Percentiles rank a stretch among this genome's conserved stretches.
Conservation (phyloP, 345 rosid genomes). For the Salix purpurea region DNA sequence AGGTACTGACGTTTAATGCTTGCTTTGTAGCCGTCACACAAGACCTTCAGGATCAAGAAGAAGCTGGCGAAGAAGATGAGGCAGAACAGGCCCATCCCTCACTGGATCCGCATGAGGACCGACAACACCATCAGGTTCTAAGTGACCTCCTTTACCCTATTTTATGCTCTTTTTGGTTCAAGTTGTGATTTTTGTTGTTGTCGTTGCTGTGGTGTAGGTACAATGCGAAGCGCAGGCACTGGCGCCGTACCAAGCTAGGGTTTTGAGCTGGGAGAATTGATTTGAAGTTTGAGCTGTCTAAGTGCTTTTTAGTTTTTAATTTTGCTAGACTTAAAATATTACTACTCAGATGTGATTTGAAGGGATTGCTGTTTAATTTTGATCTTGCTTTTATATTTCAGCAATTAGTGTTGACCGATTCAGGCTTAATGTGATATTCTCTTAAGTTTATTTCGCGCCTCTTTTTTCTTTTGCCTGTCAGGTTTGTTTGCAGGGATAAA, state of each 20-base stretch:
- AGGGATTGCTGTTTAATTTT: background rate
- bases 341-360: background rate
- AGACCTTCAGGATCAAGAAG: slow-evolving; percentile 25
- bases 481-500: no score
- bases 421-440: background rate
- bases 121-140: slow-evolving; percentile 25
- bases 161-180: background rate
- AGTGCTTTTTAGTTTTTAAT: background rate
- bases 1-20: background rate
- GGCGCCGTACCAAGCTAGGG: slow-evolving; percentile 71
- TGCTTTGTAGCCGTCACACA: slow-evolving; percentile 20
- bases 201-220: slow-evolving; percentile 30
- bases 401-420: background rate
- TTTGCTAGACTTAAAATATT: background rate
- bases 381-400: background rate
- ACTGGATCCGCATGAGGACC: slow-evolving; percentile 27
- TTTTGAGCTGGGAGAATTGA: slow-evolving; percentile 30
- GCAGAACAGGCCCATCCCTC: slow-evolving; percentile 30
- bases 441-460: background rate
- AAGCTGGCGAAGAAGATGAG: slow-evolving; percentile 32
- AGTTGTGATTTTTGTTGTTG: background rate
- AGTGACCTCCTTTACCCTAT: background rate
- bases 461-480: no score
- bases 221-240: slow-evolving; percentile 66
- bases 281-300: background rate